Evolutionary conservation across 2,329 filamentous ascomycete species (phyloP), one percentile per base, ranked within the genome.

Genomic region (Colletotrichum plurivorum): DNA sequence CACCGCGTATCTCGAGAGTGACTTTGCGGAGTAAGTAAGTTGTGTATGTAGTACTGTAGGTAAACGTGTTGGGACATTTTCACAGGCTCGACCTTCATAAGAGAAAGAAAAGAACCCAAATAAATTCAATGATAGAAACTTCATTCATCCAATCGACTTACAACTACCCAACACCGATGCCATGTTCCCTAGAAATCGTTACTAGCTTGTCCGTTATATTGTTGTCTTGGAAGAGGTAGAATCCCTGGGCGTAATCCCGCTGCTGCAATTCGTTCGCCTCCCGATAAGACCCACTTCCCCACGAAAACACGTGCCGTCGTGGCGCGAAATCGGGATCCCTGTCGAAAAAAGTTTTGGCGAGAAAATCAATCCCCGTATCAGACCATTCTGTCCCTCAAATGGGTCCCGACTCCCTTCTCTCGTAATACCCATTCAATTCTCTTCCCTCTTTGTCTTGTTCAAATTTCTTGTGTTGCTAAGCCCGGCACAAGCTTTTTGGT

Each of bases 1-100:
- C 46, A 78, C 78, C 6, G 65, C 49, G 2, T 87, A 86, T 74
- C 67, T 88, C 41, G 51, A 67, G 41, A 53, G 18, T 9, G n/a
- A 57, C 7, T 43, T 63, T 31, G 27, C 20, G 7, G 39, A 39
- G 12, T 5, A 43, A 22, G 31, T 36, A 31, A 9, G 27, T 31
- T 9, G 27, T 7, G 27, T 31, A 31, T 31, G 7, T 31, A 9
- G 31, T 36, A 10, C 6, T 36, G 31, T 36, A 36, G 31, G 31
- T 36, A 36, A 4, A 36, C 6, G 8, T 10, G 10, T 10, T 9
- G 8, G 27, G 27, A 10, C 10, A 10, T 36, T 10, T 36, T 12
- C 31, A 36, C 8, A 36, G 2, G 31, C 31, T 10, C 31, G 31
- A 36, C 8, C 31, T 2, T 36, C 8, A 9, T 36, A 10, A 36